A percentile compares a stretch with the other conserved stretches of the same genome.
Conservation (phyloP, 139 green algal genomes). For the Micractinium sp. region DNA sequence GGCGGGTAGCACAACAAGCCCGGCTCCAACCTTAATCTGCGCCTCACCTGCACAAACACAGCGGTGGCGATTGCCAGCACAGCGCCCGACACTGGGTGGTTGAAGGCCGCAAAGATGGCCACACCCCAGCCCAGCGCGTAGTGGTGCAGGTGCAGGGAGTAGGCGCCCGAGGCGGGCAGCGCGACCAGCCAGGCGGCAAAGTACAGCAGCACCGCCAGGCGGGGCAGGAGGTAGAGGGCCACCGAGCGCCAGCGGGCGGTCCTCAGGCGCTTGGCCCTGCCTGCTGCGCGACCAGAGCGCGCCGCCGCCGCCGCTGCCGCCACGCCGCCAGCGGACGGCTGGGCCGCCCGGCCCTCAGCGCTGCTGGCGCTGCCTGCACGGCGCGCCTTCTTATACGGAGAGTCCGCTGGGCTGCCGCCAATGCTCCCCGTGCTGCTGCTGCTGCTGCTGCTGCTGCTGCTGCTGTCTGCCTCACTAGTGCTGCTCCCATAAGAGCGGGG, state of each 20-base stretch:
- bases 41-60: constrained; percentile 24
- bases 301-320: too few species aligned
- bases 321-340: too few species aligned
- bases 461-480: too few species aligned
- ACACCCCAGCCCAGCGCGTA: constrained; percentile 23
- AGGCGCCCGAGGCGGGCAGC: background rate
- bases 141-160: constrained; percentile 29
- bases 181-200: constrained; percentile 11
- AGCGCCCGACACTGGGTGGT: constrained; percentile 20
- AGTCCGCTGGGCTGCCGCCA: too few species aligned
- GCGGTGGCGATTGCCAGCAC: constrained; percentile 1
- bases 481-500: too few species aligned
- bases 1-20: background rate
- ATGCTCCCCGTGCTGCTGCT: too few species aligned
- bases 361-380: too few species aligned
- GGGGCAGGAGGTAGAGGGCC: constrained; percentile 15
- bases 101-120: constrained; percentile 22
- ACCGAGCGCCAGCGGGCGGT: background rate
- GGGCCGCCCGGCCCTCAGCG: too few species aligned
- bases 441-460: too few species aligned
- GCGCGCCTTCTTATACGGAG: too few species aligned
- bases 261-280: too few species aligned
- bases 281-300: too few species aligned
- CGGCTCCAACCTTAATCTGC: background rate
- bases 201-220: constrained; percentile 1